A percentile compares a stretch with the other conserved stretches of the same genome.
phyloP scores from a whole-genome alignment of 176 grass and related monocot genomes.

The Eragrostis curvula region DNA sequence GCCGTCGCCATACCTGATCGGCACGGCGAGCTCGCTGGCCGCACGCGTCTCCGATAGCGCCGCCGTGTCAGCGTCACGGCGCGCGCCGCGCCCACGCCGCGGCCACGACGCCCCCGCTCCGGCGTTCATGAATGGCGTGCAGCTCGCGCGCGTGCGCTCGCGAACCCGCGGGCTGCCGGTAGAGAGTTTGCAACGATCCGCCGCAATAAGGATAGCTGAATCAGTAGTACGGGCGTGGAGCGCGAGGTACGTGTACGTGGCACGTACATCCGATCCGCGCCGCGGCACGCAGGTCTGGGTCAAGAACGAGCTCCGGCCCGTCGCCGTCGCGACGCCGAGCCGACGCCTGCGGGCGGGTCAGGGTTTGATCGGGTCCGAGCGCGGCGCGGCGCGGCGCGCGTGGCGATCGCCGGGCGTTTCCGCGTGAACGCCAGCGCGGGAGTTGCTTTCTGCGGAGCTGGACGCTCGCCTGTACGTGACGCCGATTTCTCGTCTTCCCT shows the following conservation, averaged over 20 bases:
- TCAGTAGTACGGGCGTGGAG: too few species aligned
- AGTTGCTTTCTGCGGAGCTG: slow-evolving; percentile 7
- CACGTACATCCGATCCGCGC: neutral
- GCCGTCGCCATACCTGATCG: neutral
- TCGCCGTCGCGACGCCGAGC: neutral
- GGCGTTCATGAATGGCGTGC: too few species aligned
- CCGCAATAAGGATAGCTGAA: too few species aligned
- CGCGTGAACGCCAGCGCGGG: slow-evolving; percentile 1
- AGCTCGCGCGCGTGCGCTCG: too few species aligned
- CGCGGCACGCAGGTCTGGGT: neutral
- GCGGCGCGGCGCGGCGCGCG: too few species aligned
- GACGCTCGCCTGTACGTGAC: neutral
- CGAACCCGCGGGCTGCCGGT: too few species aligned
- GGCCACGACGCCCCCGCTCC: neutral
- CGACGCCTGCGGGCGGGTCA: neutral
- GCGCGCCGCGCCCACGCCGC: too few species aligned
- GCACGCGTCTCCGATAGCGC: too few species aligned
- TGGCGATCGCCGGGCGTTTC: neutral
- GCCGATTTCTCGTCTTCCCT: neutral
- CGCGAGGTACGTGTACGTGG: neutral
- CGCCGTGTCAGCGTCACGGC: neutral
- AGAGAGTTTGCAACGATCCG: too few species aligned
- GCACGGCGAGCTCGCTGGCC: neutral
- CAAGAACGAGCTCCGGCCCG: too few species aligned
- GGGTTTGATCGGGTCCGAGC: slow-evolving; percentile 21